Conservation (phyloP, 306 rosid genomes). For the Malus orientalis region DNA sequence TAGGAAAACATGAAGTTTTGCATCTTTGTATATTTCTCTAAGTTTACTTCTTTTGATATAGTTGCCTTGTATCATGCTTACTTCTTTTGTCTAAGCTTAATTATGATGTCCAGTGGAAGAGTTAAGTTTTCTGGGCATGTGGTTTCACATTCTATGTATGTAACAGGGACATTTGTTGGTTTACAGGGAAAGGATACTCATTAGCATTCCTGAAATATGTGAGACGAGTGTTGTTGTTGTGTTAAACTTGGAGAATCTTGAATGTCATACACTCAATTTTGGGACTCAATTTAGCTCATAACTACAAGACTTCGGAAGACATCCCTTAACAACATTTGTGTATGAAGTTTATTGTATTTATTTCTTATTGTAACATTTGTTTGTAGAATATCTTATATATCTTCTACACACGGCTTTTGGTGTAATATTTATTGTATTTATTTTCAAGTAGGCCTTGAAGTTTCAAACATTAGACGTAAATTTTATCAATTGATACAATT, state of each 20-base stretch:
- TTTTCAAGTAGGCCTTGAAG: not conserved
- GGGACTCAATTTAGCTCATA: conserved; percentile 51
- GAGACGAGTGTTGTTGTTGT: conserved; percentile 77
- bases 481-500: not conserved
- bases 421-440: not conserved
- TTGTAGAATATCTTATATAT: not conserved
- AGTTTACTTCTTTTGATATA: too few species aligned
- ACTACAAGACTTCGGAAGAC: not conserved
- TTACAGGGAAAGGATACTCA: conserved; percentile 47
- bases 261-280: conserved; percentile 71
- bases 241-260: conserved; percentile 75
- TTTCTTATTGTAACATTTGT: not conserved
- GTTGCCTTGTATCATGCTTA: too few species aligned
- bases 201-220: conserved; percentile 67
- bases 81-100: too few species aligned
- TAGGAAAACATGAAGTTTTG: too few species aligned
- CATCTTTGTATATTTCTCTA: too few species aligned
- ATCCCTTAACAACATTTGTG: not conserved
- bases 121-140: too few species aligned
- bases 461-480: not conserved
- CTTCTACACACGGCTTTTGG: not conserved
- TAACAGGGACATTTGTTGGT: too few species aligned
- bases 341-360: not conserved
- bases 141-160: too few species aligned
- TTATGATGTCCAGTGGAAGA: too few species aligned